Evolutionary conservation across 768 basidiomycete genomes (phyloP), one percentile per base, ranked within the genome.

Genomic region (Gymnopilus dilepis): DNA sequence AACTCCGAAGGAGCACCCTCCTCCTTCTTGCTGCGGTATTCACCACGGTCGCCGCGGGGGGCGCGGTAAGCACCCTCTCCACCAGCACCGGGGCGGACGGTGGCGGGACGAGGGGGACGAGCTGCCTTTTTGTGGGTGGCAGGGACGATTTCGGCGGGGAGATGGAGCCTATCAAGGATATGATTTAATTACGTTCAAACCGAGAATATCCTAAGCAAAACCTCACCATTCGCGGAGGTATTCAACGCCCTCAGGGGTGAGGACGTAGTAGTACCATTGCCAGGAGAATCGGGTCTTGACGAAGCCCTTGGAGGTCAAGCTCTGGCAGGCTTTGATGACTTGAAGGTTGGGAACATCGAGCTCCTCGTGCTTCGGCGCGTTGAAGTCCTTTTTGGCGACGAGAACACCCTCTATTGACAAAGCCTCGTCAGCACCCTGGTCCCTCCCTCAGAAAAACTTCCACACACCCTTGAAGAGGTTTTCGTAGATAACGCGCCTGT

Each of bases 231-330:
- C 95, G 66, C 97, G 90, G 77, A 99, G 91, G 81, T 92, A 97
- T 69, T 97, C 95, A 66, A 99, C 90, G 72, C 97, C 97, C 78
- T 99, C 97, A 55, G 94, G 90, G 70, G 96, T 99, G 73, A 99
- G 85, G 72, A 88, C 86, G 81, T 99, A 99, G 82, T 99, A 99
- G 81, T 97, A 99, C 85, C 88, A 97, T 74, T 98, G 95, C 97
- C 97, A 99, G 51, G 92, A 95, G 85, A 99, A 99, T 75, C 95
- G 97, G 69, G 97, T 99, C 88, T 98, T 98, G 82, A 99, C 95
- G 77, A 83, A 88, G 59, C 97, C 96, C 74, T 77, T 83, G 42
- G 86, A 88, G 66, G 84, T 88, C 67, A 89, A 76, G 76, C 86
- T 87, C 69, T 88, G 87, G 73, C 87, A 78, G 52, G 86, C 86